These are phyloP conservation scores for Kernera saxatilis DNA, from an alignment of 345 rosid species.

Conservation along the genomic window DNA sequence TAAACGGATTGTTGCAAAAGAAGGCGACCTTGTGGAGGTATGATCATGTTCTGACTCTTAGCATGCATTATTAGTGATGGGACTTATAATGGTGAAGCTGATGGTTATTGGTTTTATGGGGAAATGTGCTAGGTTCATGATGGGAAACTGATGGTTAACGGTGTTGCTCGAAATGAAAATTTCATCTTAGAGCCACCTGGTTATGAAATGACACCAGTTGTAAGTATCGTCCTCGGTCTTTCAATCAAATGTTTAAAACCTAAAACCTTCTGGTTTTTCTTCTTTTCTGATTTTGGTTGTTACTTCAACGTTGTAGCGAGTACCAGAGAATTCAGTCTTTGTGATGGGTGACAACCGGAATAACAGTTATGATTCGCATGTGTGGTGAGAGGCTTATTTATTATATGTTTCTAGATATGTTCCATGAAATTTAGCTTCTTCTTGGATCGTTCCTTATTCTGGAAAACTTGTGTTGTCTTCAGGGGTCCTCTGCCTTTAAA, in stretches of 20 bases:
- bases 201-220: conserved; percentile 75
- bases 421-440: not conserved
- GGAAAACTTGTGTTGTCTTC: conserved; percentile 10
- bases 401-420: not conserved
- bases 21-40: conserved; percentile 93
- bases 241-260: not conserved
- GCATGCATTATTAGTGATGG: not conserved
- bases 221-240: conserved; percentile 32
- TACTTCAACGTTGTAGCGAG: conserved; percentile 39
- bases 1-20: conserved; percentile 84
- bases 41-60: not conserved
- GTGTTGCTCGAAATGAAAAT: conserved; percentile 55
- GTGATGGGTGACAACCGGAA: conserved; percentile 99
- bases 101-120: not conserved
- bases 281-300: not conserved
- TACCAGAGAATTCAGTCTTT: conserved; percentile 75
- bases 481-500: conserved; percentile 94
- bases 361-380: conserved; percentile 93
- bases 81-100: not conserved
- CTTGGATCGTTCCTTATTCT: conserved; percentile 7
- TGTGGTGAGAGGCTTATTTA: conserved; percentile 55
- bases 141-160: conserved; percentile 71
- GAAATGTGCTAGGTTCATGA: conserved; percentile 46
- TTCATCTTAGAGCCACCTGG: conserved; percentile 72
- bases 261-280: not conserved